Base-by-base conservation (phyloP, 352 stramenopile species). In the Globisporangium acanthophoron region DNA sequence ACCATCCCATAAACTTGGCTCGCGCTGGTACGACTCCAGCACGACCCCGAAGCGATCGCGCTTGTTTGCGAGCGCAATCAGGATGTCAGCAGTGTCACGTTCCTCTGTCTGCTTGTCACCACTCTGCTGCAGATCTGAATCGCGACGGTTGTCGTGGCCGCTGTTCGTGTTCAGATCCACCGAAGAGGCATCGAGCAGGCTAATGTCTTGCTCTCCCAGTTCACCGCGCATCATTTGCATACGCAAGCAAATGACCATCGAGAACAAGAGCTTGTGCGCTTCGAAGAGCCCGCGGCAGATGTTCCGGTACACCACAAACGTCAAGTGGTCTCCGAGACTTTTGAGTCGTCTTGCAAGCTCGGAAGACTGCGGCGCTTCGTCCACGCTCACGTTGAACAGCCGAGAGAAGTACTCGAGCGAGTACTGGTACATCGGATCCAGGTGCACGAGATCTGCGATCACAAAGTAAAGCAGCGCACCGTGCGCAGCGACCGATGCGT, bases 351-450 rank as follows among this genome's bases (percentile, higher is more conserved):
- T 59, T 0, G 69, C 54, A 0, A 92, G 46, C 3, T 68, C 54
- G 1, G 33, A 65, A 11, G 70, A 69, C 2, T 58, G 18, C 12
- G 69, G 66, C 9, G 69, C 73, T 16, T 77, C 69, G 18, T 77
- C 65, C 12, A 92, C 51, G 29, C 80, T 92, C 33, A 65, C 49
- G 35, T 73, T 85, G 37, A 93, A 92, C 7, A 92, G 59, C 12
- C 70, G 69, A 37, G 65, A 66, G 39, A 91, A 91, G 59, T 87
- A 90, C 39, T 87, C 74, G 27, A 93, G 70, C 5, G 82, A 92
- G 37, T 86, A 90, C 54, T 93, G 82, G 33, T 93, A 92, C 82
- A 90, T 93, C 0, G 78, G 66, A 33, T 92, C 84, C 7, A 93
- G 50, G 0, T 65, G 58, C 12, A 66, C 62, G 35, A 92, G 61